Conservation (phyloP, 805 yeast genomes). For the Candida glaebosa region DNA sequence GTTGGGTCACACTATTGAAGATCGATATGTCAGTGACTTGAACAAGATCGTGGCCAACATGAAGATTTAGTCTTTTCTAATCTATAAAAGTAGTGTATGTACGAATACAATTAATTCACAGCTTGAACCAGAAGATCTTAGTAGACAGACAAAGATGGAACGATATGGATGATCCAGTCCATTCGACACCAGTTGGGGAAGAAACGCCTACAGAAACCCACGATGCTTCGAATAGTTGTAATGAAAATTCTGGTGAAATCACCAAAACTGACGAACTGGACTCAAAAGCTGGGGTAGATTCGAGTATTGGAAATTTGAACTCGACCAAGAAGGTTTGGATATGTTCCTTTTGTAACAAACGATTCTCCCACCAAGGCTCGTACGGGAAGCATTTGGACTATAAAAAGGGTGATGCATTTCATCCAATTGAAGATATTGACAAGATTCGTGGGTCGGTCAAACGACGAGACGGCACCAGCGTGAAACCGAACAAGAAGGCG, state of each 20-base stretch:
- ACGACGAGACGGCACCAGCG: constrained; percentile 41
- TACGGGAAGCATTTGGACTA: constrained; percentile 58
- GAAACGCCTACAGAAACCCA: neutral
- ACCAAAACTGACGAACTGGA: too few relatives aligned
- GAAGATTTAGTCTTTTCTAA: constrained; percentile 31
- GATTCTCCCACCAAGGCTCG: constrained; percentile 56
- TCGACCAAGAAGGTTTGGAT: constrained; percentile 18
- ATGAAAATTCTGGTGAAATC: too few relatives aligned
- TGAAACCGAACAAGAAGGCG: neutral
- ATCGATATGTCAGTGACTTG: constrained; percentile 56
- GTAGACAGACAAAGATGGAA: neutral
- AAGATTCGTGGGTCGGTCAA: constrained; percentile 46
- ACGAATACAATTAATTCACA: too few relatives aligned
- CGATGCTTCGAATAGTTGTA: too few relatives aligned
- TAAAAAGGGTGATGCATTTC: constrained; percentile 49
- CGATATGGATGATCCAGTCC: neutral
- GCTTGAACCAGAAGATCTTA: too few relatives aligned
- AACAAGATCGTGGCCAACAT: constrained; percentile 57
- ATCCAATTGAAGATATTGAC: constrained; percentile 49
- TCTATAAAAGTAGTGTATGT: neutral
- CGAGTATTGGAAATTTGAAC: too few relatives aligned
- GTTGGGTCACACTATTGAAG: constrained; percentile 61
- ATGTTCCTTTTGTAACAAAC: constrained; percentile 51
- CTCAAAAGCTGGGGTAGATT: too few relatives aligned
- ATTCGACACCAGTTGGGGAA: neutral